A percentile compares a stretch with the other conserved stretches of the same genome.
phyloP scores from a whole-genome alignment of 805 yeast species.

The Alloascoidea africana region DNA sequence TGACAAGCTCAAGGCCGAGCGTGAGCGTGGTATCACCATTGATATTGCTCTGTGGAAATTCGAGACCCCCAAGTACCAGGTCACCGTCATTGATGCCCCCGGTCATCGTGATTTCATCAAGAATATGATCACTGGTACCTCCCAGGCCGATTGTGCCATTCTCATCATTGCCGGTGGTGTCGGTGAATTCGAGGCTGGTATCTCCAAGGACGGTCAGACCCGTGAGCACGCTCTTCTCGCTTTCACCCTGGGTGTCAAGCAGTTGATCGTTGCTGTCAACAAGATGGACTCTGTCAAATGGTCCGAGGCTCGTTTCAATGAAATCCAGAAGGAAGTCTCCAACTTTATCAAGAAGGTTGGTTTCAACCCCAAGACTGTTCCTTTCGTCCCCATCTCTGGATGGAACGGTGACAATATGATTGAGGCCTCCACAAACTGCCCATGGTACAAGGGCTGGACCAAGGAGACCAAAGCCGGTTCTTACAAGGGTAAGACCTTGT shows the following conservation, averaged over 20 bases:
- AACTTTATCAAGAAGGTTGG: constrained; percentile 79
- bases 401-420: constrained; percentile 92
- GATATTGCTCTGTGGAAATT: constrained; percentile 88
- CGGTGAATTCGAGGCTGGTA: constrained; percentile 94
- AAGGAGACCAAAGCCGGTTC: constrained; percentile 63
- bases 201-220: constrained; percentile 90
- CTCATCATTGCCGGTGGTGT: constrained; percentile 84
- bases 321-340: constrained; percentile 60
- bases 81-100: constrained; percentile 90
- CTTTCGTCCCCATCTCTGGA: constrained; percentile 86
- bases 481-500: constrained; percentile 64
- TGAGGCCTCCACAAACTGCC: constrained; percentile 67
- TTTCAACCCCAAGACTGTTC: constrained; percentile 67
- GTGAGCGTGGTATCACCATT: constrained; percentile 94
- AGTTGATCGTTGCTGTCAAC: constrained; percentile 82
- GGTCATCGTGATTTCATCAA: constrained; percentile 95
- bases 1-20: constrained; percentile 91
- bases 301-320: constrained; percentile 69
- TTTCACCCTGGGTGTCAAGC: constrained; percentile 77
- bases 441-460: constrained; percentile 83
- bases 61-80: constrained; percentile 81
- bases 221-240: constrained; percentile 90
- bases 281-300: constrained; percentile 91
- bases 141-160: constrained; percentile 88
- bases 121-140: constrained; percentile 92